Percentiles rank a stretch among this genome's conserved stretches.
These are phyloP conservation scores for Penicillium soppii DNA, from an alignment of 495 filamentous ascomycete species.

Conservation along the genomic window DNA sequence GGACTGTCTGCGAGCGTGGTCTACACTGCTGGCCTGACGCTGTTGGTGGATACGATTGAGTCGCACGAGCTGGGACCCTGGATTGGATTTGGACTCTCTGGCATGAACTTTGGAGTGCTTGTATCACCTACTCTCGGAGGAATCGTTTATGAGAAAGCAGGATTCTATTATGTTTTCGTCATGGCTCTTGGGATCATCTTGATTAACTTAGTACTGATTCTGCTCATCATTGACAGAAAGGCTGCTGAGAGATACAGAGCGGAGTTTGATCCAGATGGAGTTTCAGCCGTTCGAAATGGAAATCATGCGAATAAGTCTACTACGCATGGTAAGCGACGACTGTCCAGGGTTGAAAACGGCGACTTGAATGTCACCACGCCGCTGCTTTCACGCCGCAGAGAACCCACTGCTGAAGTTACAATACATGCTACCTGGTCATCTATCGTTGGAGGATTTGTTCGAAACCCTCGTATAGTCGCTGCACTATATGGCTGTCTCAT, in stretches of 20 bases:
- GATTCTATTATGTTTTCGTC: conserved; percentile 5
- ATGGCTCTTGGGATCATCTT: conserved; percentile 1
- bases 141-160: conserved; percentile 4
- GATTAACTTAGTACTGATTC: not conserved
- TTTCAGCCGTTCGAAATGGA: not conserved
- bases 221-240: conserved; percentile 4
- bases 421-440: not conserved
- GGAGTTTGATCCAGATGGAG: not conserved
- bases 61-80: conserved; percentile 9
- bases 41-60: conserved; percentile 9
- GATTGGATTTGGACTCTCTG: conserved; percentile 7
- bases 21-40: conserved; percentile 6
- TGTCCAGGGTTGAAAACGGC: not conserved
- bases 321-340: not conserved
- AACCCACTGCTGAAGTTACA: not conserved
- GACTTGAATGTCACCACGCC: not conserved
- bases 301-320: not conserved
- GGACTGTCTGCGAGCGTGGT: conserved; percentile 5
- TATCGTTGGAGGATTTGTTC: conserved; percentile 3
- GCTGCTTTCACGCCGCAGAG: not conserved
- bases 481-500: conserved; percentile 6
- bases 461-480: not conserved
- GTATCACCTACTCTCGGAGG: conserved; percentile 6
- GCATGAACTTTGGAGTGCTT: conserved; percentile 7
- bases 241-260: not conserved